Evolutionary conservation across 805 yeast species (phyloP).

Genomic region (Sungouiella thailandica): DNA sequence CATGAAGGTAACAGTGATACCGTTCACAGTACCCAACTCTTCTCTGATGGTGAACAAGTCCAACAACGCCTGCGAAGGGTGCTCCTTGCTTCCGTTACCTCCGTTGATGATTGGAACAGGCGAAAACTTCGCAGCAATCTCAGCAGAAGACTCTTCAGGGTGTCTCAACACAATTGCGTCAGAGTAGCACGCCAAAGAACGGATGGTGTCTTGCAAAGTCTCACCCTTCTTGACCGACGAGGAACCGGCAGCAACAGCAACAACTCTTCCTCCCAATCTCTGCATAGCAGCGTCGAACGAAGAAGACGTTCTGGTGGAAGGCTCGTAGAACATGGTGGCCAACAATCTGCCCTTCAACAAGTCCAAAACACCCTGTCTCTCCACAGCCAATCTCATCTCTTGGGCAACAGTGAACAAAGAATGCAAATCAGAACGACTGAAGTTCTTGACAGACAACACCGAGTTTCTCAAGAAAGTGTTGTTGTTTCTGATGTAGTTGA

Average conservation of each 20-base stretch:
- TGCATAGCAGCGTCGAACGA: slow-evolving; percentile 99
- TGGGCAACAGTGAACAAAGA: slow-evolving; percentile 94
- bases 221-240: slow-evolving; percentile 99
- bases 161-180: slow-evolving; percentile 98
- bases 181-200: slow-evolving; percentile 91
- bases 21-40: slow-evolving; percentile 97
- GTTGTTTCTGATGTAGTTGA: slow-evolving; percentile 69
- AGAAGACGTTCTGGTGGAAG: slow-evolving; percentile 94
- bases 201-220: slow-evolving; percentile 92
- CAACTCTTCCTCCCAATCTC: slow-evolving; percentile 96
- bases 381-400: slow-evolving; percentile 95
- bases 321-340: slow-evolving; percentile 96
- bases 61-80: slow-evolving; percentile 97
- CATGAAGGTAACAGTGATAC: slow-evolving; percentile 96
- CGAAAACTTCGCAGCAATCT: slow-evolving; percentile 91
- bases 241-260: slow-evolving; percentile 74
- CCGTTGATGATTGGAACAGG: slow-evolving; percentile 97
- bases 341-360: slow-evolving; percentile 84
- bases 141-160: slow-evolving; percentile 88
- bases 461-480: slow-evolving; percentile 90
- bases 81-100: slow-evolving; percentile 97
- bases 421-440: slow-evolving; percentile 85
- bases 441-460: slow-evolving; percentile 82
- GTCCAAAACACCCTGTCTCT: slow-evolving; percentile 92
- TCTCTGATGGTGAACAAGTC: slow-evolving; percentile 98